Evolutionary conservation across 2,329 filamentous ascomycete species (phyloP).

Genomic region (Diaporthe eres): DNA sequence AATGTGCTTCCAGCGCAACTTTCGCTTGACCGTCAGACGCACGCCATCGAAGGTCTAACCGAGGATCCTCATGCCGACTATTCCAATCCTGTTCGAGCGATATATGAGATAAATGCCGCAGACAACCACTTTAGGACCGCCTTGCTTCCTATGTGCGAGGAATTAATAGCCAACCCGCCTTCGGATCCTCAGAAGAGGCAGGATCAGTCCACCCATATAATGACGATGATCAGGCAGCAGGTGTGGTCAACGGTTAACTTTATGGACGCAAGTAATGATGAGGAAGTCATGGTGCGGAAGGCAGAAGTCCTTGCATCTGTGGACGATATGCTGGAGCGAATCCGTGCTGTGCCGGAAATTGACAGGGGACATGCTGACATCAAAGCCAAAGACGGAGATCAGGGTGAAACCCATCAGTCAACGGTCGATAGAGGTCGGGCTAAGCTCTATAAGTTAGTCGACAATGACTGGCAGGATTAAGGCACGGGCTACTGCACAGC

Average conservation of each 20-base stretch:
- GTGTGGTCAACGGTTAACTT: neutral
- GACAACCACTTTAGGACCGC: neutral
- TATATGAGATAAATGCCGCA: fast-evolving
- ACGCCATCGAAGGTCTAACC: neutral
- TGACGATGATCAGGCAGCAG: neutral
- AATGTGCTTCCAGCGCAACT: neutral
- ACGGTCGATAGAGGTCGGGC: neutral
- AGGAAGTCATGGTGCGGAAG: neutral
- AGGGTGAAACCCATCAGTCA: neutral
- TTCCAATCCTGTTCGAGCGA: neutral
- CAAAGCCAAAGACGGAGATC: neutral
- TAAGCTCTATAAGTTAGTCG: neutral
- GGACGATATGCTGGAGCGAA: neutral
- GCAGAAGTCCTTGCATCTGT: neutral
- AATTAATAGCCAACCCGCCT: neutral
- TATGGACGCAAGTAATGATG: neutral
- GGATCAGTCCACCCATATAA: neutral
- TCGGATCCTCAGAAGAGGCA: neutral
- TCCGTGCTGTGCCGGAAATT: neutral
- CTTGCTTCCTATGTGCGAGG: neutral
- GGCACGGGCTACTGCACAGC: neutral
- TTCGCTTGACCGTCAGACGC: neutral
- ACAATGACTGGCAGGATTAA: neutral
- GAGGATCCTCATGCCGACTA: neutral
- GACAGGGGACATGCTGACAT: neutral